phyloP scores from a whole-genome alignment of 192 early-diverging fungal species.

The Radiomyces spectabilis region DNA sequence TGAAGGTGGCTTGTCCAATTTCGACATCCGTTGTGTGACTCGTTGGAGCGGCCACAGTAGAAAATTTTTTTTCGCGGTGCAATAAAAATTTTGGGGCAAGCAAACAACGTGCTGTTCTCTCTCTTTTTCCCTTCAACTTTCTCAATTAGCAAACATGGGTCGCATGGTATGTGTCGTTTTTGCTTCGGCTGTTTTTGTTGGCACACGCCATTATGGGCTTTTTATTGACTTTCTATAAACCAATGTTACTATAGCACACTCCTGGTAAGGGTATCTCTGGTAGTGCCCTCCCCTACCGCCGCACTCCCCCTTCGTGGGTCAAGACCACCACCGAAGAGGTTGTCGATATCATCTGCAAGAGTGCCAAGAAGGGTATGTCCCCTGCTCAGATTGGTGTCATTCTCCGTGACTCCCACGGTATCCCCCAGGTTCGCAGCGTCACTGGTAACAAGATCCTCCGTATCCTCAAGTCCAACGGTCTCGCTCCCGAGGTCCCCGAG shows the following conservation, averaged over 20 bases:
- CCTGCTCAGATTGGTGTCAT: slow-evolving; percentile 98
- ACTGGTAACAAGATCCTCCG: slow-evolving; percentile 99
- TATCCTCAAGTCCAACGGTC: slow-evolving; percentile 95
- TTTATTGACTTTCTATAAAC: slow-evolving; percentile 15
- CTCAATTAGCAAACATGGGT: slow-evolving; percentile 8
- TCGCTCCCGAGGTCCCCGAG: slow-evolving; percentile 86
- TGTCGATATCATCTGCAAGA: slow-evolving; percentile 97
- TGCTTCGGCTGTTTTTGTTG: background rate
- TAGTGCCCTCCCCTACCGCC: slow-evolving; percentile 93
- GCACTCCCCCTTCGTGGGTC: slow-evolving; percentile 94
- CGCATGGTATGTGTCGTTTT: background rate
- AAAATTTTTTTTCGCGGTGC: too few relatives aligned
- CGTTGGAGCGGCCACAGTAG: too few relatives aligned
- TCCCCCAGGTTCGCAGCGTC: slow-evolving; percentile 92
- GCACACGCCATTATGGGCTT: slow-evolving; percentile 67
- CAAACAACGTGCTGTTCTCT: too few relatives aligned
- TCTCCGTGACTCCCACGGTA: slow-evolving; percentile 95
- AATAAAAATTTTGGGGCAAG: too few relatives aligned
- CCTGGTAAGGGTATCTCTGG: slow-evolving; percentile 93
- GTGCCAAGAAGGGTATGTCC: slow-evolving; percentile 97
- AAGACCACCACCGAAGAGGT: slow-evolving; percentile 98
- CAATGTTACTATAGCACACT: slow-evolving; percentile 65
- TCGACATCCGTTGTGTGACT: too few relatives aligned
- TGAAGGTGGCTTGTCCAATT: too few relatives aligned
- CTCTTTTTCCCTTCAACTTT: background rate